phyloP scores from a whole-genome alignment of 331 rosid genomes.

The Rhamnella rubrinervis region DNA sequence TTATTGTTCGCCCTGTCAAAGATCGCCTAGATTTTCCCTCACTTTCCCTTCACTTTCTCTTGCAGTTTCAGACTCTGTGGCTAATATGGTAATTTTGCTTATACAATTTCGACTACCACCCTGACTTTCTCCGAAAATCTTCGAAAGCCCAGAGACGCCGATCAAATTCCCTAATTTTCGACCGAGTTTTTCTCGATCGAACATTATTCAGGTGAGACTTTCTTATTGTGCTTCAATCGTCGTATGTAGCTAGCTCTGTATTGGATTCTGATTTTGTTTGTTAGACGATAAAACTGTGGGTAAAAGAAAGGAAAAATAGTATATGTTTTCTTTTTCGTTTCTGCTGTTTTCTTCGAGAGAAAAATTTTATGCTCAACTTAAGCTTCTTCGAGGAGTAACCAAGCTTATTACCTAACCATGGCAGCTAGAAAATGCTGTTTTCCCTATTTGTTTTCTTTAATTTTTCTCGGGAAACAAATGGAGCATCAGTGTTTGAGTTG shows the following conservation, averaged over 20 bases:
- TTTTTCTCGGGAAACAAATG: slow-evolving; percentile 6
- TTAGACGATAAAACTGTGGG: too few relatives aligned
- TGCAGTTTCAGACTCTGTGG: too few relatives aligned
- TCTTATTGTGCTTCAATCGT: neutral
- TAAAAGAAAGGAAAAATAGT: too few relatives aligned
- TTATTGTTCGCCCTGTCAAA: too few relatives aligned
- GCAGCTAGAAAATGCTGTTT: slow-evolving; percentile 10
- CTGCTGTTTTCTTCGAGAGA: slow-evolving; percentile 10
- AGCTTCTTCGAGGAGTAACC: neutral
- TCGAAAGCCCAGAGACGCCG: neutral
- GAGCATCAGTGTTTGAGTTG: neutral
- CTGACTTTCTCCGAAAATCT: slow-evolving; percentile 2
- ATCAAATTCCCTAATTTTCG: slow-evolving; percentile 12
- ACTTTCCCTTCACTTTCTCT: too few relatives aligned
- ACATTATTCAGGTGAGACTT: slow-evolving; percentile 1
- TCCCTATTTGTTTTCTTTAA: neutral
- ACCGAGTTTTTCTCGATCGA: slow-evolving; percentile 1
- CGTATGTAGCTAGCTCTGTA: too few relatives aligned
- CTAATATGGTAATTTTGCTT: slow-evolving; percentile 2
- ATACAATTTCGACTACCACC: neutral
- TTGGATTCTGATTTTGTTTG: neutral
- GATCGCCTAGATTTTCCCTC: too few relatives aligned
- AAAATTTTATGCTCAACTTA: slow-evolving; percentile 3
- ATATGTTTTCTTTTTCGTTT: neutral
- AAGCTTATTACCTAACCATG: neutral